These are phyloP conservation scores for Bruguiera sexangula DNA, from an alignment of 345 rosid genomes.

Conservation along the genomic window DNA sequence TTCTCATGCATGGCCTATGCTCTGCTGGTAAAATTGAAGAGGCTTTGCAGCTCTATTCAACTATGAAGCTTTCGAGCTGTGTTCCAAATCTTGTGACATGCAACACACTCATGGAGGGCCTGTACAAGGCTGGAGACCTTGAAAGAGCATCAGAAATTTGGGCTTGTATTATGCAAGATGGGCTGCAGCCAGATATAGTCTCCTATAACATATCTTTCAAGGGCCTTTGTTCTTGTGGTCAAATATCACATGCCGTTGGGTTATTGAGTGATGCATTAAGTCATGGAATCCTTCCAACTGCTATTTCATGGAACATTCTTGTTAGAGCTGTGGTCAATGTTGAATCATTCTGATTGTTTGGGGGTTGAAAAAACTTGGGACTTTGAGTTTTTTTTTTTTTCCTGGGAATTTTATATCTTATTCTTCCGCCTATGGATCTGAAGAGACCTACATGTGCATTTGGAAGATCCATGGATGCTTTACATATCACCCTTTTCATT, in stretches of 20 bases:
- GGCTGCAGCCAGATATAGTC: constrained; percentile 66
- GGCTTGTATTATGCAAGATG: constrained; percentile 49
- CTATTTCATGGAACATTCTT: constrained; percentile 76
- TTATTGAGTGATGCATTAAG: constrained; percentile 66
- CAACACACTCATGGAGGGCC: constrained; percentile 86
- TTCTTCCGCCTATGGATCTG: neutral
- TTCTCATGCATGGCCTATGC: constrained; percentile 76
- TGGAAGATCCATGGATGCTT: neutral
- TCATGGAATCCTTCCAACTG: constrained; percentile 56
- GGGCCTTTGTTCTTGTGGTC: constrained; percentile 70
- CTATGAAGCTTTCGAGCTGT: constrained; percentile 49
- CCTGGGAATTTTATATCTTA: neutral
- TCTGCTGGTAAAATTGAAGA: constrained; percentile 64
- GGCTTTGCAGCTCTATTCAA: constrained; percentile 55
- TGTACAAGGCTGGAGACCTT: constrained; percentile 55
- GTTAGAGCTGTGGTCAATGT: constrained; percentile 57
- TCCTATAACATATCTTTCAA: constrained; percentile 73
- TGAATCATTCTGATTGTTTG: constrained; percentile 8
- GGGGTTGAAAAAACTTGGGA: constrained; percentile 1
- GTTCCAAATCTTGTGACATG: constrained; percentile 75
- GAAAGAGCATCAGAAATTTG: constrained; percentile 61
- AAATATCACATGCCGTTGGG: constrained; percentile 52
- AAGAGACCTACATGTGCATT: neutral
- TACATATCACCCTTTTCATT: too few species aligned
- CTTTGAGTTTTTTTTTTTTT: neutral